Evolutionary conservation across 257 asterid genomes (phyloP).

Genomic region (Lycium ferocissimum): DNA sequence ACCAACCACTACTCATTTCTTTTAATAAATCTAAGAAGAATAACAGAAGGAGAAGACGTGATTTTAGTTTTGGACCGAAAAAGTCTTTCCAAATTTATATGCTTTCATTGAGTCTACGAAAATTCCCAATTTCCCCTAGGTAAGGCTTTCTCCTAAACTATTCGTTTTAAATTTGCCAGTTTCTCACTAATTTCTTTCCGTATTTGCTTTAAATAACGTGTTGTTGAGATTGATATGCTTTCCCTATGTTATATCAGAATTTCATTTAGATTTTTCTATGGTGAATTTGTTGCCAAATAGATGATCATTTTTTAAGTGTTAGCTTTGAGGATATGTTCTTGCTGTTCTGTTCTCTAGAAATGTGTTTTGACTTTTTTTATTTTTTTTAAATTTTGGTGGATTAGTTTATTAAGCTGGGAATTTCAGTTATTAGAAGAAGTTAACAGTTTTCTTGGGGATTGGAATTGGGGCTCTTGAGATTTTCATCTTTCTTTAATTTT

Average conservation of each 20-base stretch:
- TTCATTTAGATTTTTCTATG: not conserved
- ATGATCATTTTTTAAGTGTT: not conserved
- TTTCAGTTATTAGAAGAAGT: not conserved
- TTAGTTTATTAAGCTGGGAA: not conserved
- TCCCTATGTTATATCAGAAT: too few relatives aligned
- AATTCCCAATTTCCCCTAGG: conserved; percentile 42
- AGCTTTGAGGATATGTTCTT: not conserved
- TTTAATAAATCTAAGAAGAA: not conserved
- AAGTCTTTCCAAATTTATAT: conserved; percentile 24
- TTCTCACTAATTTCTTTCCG: not conserved
- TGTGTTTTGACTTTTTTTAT: not conserved
- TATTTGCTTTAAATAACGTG: not conserved
- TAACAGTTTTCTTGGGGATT: not conserved
- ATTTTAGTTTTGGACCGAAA: not conserved
- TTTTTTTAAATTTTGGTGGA: not conserved
- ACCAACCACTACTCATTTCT: not conserved
- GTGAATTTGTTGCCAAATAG: not conserved
- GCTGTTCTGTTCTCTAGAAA: not conserved
- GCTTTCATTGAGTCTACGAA: conserved; percentile 36
- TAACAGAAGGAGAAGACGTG: not conserved
- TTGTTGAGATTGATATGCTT: not conserved
- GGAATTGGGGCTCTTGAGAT: not conserved
- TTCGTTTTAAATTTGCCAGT: not conserved
- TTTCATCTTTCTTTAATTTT: not conserved
- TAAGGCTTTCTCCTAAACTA: conserved; percentile 32